Evolutionary conservation across 805 yeast genomes (phyloP).

Genomic region (Wickerhamomyces bovis): DNA sequence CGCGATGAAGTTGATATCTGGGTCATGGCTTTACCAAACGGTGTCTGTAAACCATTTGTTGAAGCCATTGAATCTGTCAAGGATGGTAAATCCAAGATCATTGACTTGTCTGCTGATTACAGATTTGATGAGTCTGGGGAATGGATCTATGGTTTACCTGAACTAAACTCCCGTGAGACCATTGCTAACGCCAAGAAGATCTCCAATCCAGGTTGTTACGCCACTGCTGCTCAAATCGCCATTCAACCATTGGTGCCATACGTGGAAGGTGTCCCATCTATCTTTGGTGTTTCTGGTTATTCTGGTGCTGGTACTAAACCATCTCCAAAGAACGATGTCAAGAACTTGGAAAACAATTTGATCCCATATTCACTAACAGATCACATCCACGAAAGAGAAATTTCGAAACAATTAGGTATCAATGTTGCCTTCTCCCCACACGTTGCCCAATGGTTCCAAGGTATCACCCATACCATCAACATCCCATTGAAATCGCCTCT

Average conservation of each 20-base stretch:
- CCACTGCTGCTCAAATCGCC: conserved; percentile 96
- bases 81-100: conserved; percentile 68
- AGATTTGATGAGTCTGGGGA: conserved; percentile 83
- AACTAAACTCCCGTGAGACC: conserved; percentile 60
- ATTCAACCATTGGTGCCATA: conserved; percentile 78
- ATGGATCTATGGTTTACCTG: conserved; percentile 97
- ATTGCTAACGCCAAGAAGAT: conserved; percentile 74
- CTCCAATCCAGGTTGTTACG: conserved; percentile 98
- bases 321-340: conserved; percentile 86
- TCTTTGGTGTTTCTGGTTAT: conserved; percentile 96
- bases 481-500: conserved; percentile 74
- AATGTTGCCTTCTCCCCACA: conserved; percentile 92
- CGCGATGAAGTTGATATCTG: conserved; percentile 82
- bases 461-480: conserved; percentile 86
- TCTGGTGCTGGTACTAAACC: conserved; percentile 99
- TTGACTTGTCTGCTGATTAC: conserved; percentile 94
- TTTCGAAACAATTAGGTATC: conserved; percentile 70
- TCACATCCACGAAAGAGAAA: conserved; percentile 94
- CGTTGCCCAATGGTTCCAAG: conserved; percentile 99
- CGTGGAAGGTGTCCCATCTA: conserved; percentile 66
- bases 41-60: conserved; percentile 87
- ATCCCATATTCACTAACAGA: conserved; percentile 95
- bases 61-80: conserved; percentile 66
- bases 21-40: conserved; percentile 99
- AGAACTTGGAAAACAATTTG: conserved; percentile 69